Conservation (phyloP, 805 yeast genomes). For the Lipomyces japonicus region DNA sequence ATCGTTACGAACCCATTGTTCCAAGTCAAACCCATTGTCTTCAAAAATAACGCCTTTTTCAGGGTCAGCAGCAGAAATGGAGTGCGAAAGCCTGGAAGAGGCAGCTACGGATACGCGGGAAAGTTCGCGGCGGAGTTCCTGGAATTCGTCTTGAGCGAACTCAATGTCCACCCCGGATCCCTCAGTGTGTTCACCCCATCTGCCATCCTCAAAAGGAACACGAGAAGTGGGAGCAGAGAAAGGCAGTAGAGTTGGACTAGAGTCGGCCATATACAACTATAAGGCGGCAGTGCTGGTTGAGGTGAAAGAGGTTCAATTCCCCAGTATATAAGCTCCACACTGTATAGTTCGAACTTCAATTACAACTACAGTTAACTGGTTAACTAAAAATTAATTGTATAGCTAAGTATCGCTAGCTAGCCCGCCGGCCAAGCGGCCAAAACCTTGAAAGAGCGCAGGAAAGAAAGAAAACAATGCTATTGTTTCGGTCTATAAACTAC, state of each 20-base stretch:
- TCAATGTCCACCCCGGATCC: constrained; percentile 25
- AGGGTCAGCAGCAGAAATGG: not conserved
- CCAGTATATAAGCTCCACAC: too few species aligned
- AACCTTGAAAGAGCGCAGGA: too few species aligned
- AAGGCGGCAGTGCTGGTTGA: too few species aligned
- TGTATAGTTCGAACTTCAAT: too few species aligned
- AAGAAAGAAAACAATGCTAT: too few species aligned
- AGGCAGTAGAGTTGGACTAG: constrained; percentile 1
- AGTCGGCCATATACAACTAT: too few species aligned
- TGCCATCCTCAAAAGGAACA: constrained; percentile 15
- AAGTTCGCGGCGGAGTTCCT: constrained; percentile 25
- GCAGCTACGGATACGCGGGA: constrained; percentile 14
- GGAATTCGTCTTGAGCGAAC: constrained; percentile 17
- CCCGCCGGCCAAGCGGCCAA: too few species aligned
- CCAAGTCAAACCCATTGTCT: constrained; percentile 17
- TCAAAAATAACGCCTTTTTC: not conserved
- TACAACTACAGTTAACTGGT: too few species aligned
- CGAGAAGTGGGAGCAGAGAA: not conserved
- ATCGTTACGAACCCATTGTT: constrained; percentile 23
- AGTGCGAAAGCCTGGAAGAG: not conserved
- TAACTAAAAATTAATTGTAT: too few species aligned
- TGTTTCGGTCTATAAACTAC: too few species aligned
- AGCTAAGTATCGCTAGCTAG: too few species aligned
- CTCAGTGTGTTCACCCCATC: constrained; percentile 23
- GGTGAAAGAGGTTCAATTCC: too few species aligned